A percentile compares a stretch with the other conserved stretches of the same genome.
phyloP scores from a whole-genome alignment of 257 asterid genomes.

The Fraxinus americana region DNA sequence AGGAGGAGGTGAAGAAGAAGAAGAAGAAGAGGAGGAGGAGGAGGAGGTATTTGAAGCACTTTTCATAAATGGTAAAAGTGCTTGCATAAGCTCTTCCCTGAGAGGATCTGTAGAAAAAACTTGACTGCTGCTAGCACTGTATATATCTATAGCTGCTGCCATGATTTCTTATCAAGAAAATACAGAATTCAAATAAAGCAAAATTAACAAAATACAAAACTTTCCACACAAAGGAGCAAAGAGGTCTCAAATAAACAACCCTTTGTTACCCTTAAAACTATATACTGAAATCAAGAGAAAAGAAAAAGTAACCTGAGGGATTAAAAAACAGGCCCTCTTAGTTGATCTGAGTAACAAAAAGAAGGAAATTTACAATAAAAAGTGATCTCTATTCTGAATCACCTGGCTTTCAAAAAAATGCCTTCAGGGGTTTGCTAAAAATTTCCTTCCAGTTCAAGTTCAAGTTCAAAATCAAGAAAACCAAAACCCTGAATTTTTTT shows the following conservation, averaged over 20 bases:
- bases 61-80: conserved; percentile 86
- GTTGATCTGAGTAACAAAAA: conserved; percentile 26
- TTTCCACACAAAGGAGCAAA: conserved; percentile 37
- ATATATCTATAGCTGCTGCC: conserved; percentile 67
- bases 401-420: conserved; percentile 77
- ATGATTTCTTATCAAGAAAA: conserved; percentile 29
- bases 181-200: conserved; percentile 27
- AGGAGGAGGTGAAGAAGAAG: conserved; percentile 20
- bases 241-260: conserved; percentile 42
- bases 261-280: conserved; percentile 17
- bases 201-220: conserved; percentile 27
- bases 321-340: conserved; percentile 58
- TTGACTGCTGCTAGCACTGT: conserved; percentile 41
- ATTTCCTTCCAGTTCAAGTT: neutral
- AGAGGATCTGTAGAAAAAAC: conserved; percentile 61
- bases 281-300: conserved; percentile 2
- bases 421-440: conserved; percentile 28
- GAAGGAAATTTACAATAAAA: conserved; percentile 11
- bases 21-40: neutral
- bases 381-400: conserved; percentile 85
- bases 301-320: conserved; percentile 42
- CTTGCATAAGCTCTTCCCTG: conserved; percentile 82
- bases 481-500: conserved; percentile 43
- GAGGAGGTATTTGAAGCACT: conserved; percentile 34
- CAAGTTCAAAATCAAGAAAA: conserved; percentile 37